These are phyloP conservation scores for Petunia secreta DNA, from an alignment of 257 asterid genomes.

Conservation along the genomic window DNA sequence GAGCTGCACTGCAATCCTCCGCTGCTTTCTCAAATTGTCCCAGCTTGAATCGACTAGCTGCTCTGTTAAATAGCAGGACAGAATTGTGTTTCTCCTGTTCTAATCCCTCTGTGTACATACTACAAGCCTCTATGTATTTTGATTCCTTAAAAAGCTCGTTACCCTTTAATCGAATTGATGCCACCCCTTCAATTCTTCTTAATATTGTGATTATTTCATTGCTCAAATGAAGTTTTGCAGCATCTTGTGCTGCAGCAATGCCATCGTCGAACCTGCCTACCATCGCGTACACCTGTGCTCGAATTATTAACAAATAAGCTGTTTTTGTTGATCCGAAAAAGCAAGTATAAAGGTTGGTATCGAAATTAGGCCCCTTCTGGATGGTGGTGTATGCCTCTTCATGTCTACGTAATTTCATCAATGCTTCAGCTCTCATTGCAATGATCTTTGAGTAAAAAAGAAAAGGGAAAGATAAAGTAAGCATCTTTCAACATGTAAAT, in stretches of 20 bases:
- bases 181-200: constrained; percentile 40
- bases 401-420: constrained; percentile 54
- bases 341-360: constrained; percentile 32
- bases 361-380: constrained; percentile 38
- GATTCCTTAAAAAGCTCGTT: constrained; percentile 51
- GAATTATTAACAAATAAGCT: constrained; percentile 41
- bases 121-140: constrained; percentile 50
- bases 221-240: constrained; percentile 46
- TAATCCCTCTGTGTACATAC: constrained; percentile 52
- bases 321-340: constrained; percentile 47
- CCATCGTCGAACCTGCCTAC: constrained; percentile 70
- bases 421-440: constrained; percentile 67
- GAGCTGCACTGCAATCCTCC: constrained; percentile 66
- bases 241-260: constrained; percentile 41
- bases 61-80: constrained; percentile 60
- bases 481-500: not conserved
- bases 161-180: constrained; percentile 49
- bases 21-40: constrained; percentile 60
- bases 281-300: constrained; percentile 48
- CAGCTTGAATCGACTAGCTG: constrained; percentile 55
- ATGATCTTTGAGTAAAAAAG: constrained; percentile 37
- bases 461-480: not conserved
- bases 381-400: constrained; percentile 52
- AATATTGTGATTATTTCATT: constrained; percentile 32
- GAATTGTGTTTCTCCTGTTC: constrained; percentile 58